Conservation (phyloP, 164 flowering plant genomes). For the Umbellularia californica region DNA sequence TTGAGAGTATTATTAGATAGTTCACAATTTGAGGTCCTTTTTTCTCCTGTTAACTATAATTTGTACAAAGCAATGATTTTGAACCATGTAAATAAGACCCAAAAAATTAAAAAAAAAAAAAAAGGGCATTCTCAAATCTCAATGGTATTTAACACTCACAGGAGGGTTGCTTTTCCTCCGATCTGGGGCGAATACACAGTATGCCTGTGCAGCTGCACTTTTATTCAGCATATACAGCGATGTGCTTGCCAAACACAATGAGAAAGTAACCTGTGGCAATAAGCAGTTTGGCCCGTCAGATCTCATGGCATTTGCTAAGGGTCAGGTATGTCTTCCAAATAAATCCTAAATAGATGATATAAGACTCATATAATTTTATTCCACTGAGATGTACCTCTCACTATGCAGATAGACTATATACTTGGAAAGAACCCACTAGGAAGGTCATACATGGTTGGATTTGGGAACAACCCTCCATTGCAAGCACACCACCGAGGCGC, state of each 20-base stretch:
- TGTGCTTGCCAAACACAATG: neutral
- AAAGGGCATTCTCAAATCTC: neutral
- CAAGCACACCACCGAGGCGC: slow-evolving; percentile 75
- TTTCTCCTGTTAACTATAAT: no score
- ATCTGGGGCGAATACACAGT: neutral
- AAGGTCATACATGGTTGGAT: slow-evolving; percentile 85
- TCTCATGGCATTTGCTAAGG: neutral
- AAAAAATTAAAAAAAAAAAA: no score
- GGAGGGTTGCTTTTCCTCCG: neutral
- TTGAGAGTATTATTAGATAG: no score
- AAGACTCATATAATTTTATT: no score
- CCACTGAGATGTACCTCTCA: neutral
- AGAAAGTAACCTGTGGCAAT: neutral
- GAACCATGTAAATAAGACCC: no score
- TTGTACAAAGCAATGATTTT: no score
- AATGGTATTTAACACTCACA: neutral
- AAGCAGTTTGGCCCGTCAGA: neutral
- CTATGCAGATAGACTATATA: slow-evolving; percentile 66
- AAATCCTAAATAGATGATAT: no score
- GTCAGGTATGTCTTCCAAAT: neutral
- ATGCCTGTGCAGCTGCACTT: neutral
- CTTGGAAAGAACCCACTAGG: slow-evolving; percentile 68
- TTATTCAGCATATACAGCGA: neutral
- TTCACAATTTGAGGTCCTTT: no score
- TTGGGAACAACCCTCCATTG: slow-evolving; percentile 49